Evolutionary conservation across 139 green algal genomes (phyloP).

Genomic region (Mychonastes homosphaera): DNA sequence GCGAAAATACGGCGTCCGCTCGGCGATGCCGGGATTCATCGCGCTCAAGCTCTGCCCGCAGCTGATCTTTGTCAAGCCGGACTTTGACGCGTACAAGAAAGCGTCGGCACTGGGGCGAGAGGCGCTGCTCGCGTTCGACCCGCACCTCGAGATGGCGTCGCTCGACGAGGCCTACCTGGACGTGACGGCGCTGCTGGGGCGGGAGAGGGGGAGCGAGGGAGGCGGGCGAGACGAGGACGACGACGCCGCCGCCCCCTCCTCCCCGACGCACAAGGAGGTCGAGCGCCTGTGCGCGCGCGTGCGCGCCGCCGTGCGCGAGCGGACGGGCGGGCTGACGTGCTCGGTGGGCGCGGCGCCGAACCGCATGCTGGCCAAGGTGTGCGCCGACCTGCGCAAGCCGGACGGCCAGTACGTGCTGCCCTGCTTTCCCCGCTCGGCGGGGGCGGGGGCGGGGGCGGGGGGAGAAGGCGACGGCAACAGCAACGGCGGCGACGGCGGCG

Average conservation of each 20-base stretch:
- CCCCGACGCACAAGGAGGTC: too few relatives aligned
- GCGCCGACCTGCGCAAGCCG: constrained; percentile 53
- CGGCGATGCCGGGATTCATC: constrained; percentile 87
- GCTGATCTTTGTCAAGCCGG: constrained; percentile 51
- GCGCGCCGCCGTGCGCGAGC: constrained; percentile 29
- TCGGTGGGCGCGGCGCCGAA: constrained; percentile 66
- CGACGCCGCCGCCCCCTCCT: too few relatives aligned
- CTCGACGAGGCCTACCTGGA: constrained; percentile 73
- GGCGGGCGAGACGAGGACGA: too few relatives aligned
- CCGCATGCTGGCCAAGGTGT: constrained; percentile 66
- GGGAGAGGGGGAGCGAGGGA: too few relatives aligned
- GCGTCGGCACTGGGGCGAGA: constrained; percentile 31
- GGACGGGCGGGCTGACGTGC: constrained; percentile 59
- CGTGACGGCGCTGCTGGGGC: too few relatives aligned
- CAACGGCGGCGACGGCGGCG: too few relatives aligned
- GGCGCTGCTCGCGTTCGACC: constrained; percentile 62
- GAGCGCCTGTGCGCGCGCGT: too few relatives aligned
- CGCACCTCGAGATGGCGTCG: constrained; percentile 49
- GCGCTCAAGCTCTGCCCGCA: constrained; percentile 63
- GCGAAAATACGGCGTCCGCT: constrained; percentile 69
- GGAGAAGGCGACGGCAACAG: too few relatives aligned
- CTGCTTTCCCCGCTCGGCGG: too few relatives aligned
- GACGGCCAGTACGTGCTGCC: constrained; percentile 65
- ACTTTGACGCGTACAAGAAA: constrained; percentile 38
- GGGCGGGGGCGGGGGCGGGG: too few relatives aligned